Conservation (phyloP, 139 green algal species). For the Chlorella sp. region DNA sequence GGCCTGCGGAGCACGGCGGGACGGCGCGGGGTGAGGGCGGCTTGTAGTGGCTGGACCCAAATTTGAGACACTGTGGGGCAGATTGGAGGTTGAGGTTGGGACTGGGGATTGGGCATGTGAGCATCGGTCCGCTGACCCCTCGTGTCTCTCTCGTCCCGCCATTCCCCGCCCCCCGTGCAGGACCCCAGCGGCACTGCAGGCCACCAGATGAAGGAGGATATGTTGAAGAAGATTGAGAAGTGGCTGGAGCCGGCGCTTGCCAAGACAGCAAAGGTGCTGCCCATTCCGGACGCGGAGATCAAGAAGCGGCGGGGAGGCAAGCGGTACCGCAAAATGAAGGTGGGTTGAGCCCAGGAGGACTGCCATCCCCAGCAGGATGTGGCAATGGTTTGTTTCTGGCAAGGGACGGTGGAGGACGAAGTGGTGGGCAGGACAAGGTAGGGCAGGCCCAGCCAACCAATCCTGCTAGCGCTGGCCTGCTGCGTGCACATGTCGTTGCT, state of each 20-base stretch:
- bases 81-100: no score
- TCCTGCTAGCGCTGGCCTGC: no score
- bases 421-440: no score
- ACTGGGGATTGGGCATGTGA: neutral
- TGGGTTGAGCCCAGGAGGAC: neutral
- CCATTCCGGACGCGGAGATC: constrained; percentile 83
- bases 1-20: no score
- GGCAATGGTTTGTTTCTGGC: neutral
- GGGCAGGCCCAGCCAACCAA: no score
- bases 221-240: constrained; percentile 96
- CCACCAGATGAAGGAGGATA: constrained; percentile 73
- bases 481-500: no score
- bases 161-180: neutral
- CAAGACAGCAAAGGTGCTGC: constrained; percentile 87
- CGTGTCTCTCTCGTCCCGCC: no score
- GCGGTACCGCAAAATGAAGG: constrained; percentile 92
- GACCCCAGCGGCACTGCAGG: constrained; percentile 52
- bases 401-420: no score
- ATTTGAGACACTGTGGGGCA: no score
- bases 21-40: neutral
- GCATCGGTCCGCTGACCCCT: neutral
- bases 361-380: neutral
- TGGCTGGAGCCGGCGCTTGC: constrained; percentile 97
- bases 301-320: constrained; percentile 93
- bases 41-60: neutral